Base-by-base conservation (phyloP, 805 yeast genomes). In the Millerozyma acaciae region DNA sequence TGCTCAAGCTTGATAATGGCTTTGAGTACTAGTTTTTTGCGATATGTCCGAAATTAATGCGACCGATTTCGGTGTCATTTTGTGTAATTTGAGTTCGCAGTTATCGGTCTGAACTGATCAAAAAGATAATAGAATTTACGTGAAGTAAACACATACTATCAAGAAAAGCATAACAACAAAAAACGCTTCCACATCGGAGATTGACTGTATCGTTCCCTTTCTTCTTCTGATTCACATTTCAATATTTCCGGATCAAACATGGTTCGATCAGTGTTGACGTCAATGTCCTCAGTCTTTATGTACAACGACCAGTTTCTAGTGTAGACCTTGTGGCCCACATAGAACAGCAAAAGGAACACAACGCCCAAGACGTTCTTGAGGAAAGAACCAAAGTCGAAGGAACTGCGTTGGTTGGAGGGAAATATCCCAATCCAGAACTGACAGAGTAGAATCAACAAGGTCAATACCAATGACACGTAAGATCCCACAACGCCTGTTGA, bases 401-500 rank as follows among this genome's bases (percentile, higher is more conserved):
- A 47, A 14, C 48, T 44, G 24, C 37, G 42, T 8, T 44, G 45
- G 2, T 53, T 61, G 35, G 55, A 41, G 4, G 70, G 70, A 53
- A 42, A 65, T 34, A 65, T 57, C 6, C 70, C 65, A 26, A 65
- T 62, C 68, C 68, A 65, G 45, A 65, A 65, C 44, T 65, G 70
- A 16, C 64, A 67, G 33, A 65, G 45, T 42, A 65, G 51, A 33
- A 65, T 55, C 32, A 65, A 51, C 7, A 43, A 21, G 40, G 52
- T 55, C 45, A 56, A 51, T 3, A 44, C 36, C 33, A 59, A 45
- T 10, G 65, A 59, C 28, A 58, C 59, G 33, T 46, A 50, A 6
- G 70, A 65, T 6, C 71, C 71, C 39, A 50, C 42, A 17, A 57
- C 52, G 14, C 70, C 71, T 6, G 71, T 67, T 16, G 61, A 53